Percentiles rank a stretch among this genome's conserved stretches.
phyloP scores from a whole-genome alignment of 1,139 yeast species.

The Candida freyschussii region DNA sequence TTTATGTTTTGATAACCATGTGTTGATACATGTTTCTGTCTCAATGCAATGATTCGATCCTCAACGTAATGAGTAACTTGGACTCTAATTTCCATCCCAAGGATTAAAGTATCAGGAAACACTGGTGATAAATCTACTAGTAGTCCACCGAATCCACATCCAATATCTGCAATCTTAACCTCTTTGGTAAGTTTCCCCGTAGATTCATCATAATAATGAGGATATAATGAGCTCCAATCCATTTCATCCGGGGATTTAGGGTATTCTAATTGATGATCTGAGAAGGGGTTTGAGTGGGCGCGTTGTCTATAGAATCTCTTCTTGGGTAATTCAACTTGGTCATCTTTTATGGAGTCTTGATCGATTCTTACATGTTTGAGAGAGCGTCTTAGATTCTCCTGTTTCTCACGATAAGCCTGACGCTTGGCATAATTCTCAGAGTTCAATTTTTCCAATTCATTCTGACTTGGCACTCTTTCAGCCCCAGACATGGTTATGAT shows the following conservation, averaged over 20 bases:
- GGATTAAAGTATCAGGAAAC: constrained; percentile 65
- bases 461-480: constrained; percentile 10
- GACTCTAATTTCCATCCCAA: constrained; percentile 97
- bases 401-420: constrained; percentile 34
- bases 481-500: background rate
- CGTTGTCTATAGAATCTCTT: constrained; percentile 92
- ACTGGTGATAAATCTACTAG: constrained; percentile 73
- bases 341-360: constrained; percentile 10
- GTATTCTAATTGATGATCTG: constrained; percentile 89
- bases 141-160: constrained; percentile 97
- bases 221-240: constrained; percentile 84
- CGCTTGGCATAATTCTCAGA: constrained; percentile 23
- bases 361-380: constrained; percentile 33
- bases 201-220: constrained; percentile 44
- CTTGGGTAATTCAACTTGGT: constrained; percentile 53
- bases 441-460: constrained; percentile 18
- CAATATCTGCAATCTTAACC: constrained; percentile 93
- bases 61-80: constrained; percentile 97
- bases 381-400: constrained; percentile 23
- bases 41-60: constrained; percentile 85
- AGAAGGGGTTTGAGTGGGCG: constrained; percentile 96
- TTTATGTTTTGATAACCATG: constrained; percentile 71
- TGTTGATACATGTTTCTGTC: constrained; percentile 40
- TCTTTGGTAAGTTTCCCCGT: constrained; percentile 41
- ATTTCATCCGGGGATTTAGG: constrained; percentile 75